These are phyloP conservation scores for Fusarium sp. DNA, from an alignment of 2,329 filamentous ascomycete genomes.

Conservation along the genomic window DNA sequence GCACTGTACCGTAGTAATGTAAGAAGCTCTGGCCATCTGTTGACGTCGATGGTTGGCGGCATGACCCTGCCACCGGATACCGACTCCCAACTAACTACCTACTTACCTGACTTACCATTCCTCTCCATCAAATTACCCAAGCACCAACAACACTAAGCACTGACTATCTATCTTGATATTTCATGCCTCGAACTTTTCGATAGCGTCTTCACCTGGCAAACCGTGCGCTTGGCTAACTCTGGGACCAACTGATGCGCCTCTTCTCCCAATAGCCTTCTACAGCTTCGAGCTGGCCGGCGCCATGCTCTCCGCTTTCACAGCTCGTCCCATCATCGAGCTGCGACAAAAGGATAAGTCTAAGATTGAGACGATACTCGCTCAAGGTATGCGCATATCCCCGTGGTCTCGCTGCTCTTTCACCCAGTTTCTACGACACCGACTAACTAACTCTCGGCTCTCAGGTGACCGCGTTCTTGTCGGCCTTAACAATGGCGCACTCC, in stretches of 20 bases:
- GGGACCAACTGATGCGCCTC: conserved; percentile 45
- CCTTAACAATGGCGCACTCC: conserved; percentile 86
- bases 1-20: conserved; percentile 29
- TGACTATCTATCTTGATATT: not conserved
- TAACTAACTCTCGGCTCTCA: conserved; percentile 47
- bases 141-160: conserved; percentile 3
- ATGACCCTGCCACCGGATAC: conserved; percentile 25
- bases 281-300: conserved; percentile 58
- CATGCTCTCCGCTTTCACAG: conserved; percentile 98
- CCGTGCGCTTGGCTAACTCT: not conserved
- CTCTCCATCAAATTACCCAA: not conserved
- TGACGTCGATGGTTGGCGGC: conserved; percentile 45
- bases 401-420: not conserved
- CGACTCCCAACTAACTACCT: conserved; percentile 15
- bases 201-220: not conserved
- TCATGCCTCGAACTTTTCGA: not conserved
- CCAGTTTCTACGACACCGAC: not conserved
- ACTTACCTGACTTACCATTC: not conserved
- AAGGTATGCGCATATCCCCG: conserved; percentile 66
- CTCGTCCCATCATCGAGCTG: conserved; percentile 96
- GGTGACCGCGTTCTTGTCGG: conserved; percentile 93
- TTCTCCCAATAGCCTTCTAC: conserved; percentile 41
- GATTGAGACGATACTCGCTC: conserved; percentile 94
- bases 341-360: conserved; percentile 94
- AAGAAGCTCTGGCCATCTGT: conserved; percentile 43